phyloP scores from a whole-genome alignment of 2,329 filamentous ascomycete genomes.

The Fusarium sp. region DNA sequence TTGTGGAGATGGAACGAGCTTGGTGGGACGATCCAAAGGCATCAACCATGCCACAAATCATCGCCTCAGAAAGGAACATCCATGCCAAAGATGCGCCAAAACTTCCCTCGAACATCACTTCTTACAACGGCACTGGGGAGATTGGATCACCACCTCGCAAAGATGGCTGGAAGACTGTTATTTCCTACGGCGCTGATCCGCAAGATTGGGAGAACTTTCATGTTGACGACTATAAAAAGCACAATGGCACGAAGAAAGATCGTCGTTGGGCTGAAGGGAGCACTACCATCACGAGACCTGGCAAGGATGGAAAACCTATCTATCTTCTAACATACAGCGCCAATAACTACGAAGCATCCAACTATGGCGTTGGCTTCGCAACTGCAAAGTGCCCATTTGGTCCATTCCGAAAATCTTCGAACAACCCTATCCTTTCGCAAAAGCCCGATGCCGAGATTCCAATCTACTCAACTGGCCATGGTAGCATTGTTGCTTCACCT shows the following conservation, averaged over 20 bases:
- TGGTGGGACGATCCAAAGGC: constrained; percentile 51
- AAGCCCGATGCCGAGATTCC: constrained; percentile 41
- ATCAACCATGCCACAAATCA: constrained; percentile 48
- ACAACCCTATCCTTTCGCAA: constrained; percentile 48
- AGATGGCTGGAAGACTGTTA: constrained; percentile 51
- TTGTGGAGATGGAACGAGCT: constrained; percentile 46
- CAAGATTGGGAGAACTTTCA: constrained; percentile 51
- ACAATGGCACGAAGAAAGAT: constrained; percentile 49
- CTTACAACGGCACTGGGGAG: constrained; percentile 50
- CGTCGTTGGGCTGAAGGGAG: constrained; percentile 51
- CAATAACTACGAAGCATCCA: constrained; percentile 51
- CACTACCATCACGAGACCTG: constrained; percentile 42
- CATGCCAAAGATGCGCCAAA: constrained; percentile 41
- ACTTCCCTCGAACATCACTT: constrained; percentile 45
- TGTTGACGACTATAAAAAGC: constrained; percentile 47
- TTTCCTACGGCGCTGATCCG: constrained; percentile 48
- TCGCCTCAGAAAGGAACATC: constrained; percentile 41
- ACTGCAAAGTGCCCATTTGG: constrained; percentile 46
- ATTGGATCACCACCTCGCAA: constrained; percentile 47
- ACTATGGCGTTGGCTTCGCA: constrained; percentile 50
- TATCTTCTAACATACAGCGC: constrained; percentile 43
- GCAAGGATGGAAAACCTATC: constrained; percentile 36
- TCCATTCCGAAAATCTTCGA: constrained; percentile 46
- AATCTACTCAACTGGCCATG: constrained; percentile 49
- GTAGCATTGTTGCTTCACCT: constrained; percentile 49